phyloP scores from a whole-genome alignment of 768 basidiomycete species.

The Macrocybe gigantea region DNA sequence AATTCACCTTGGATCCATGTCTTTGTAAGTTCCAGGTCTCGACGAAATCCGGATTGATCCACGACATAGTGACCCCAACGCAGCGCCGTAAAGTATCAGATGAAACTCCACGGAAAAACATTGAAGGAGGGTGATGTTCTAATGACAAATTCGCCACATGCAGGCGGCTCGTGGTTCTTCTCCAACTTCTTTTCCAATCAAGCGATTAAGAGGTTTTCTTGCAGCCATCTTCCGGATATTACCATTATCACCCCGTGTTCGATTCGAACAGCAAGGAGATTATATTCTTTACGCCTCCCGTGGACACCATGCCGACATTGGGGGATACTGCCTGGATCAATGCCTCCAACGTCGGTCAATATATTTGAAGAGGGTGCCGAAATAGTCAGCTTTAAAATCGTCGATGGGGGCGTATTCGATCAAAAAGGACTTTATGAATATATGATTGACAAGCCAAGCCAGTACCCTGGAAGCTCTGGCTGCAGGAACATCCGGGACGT shows the following conservation, averaged over 20 bases:
- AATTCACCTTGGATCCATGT: slow-evolving; percentile 85
- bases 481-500: slow-evolving; percentile 86
- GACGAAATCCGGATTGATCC: neutral
- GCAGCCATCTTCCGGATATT: slow-evolving; percentile 61
- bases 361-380: slow-evolving; percentile 95
- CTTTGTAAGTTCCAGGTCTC: slow-evolving; percentile 55
- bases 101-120: slow-evolving; percentile 63
- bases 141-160: slow-evolving; percentile 87
- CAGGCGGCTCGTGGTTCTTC: slow-evolving; percentile 75
- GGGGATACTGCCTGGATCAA: slow-evolving; percentile 87
- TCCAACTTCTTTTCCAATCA: slow-evolving; percentile 5
- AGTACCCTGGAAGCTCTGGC: slow-evolving; percentile 82
- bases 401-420: slow-evolving; percentile 77
- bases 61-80: neutral
- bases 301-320: slow-evolving; percentile 93
- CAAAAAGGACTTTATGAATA: slow-evolving; percentile 65
- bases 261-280: slow-evolving; percentile 57
- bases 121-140: slow-evolving; percentile 89
- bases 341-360: slow-evolving; percentile 90
- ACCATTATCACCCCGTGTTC: slow-evolving; percentile 93
- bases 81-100: slow-evolving; percentile 86
- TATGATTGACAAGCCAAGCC: slow-evolving; percentile 77
- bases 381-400: slow-evolving; percentile 89
- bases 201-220: neutral
- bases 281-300: slow-evolving; percentile 93